Percentiles rank a stretch among this genome's conserved stretches.
Conservation (phyloP, 352 stramenopile species). For the Phytopythium chamaehyphon region DNA sequence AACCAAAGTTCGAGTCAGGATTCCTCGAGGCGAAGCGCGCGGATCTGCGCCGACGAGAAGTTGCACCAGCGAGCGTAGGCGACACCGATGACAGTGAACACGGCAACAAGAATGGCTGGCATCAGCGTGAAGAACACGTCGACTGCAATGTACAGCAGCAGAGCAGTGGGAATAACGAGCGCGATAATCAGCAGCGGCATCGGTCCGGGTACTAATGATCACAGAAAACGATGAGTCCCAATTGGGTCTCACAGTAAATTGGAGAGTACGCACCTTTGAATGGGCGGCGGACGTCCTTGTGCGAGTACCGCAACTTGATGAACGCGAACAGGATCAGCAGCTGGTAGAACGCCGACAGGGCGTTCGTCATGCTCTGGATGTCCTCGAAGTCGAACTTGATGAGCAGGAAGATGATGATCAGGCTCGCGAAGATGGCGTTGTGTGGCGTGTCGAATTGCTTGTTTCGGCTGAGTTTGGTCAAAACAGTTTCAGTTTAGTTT, state of each 20-base stretch:
- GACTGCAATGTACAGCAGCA: slow-evolving; percentile 43
- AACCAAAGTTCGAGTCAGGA: slow-evolving; percentile 7
- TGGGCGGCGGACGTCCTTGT: slow-evolving; percentile 21
- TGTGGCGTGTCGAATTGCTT: slow-evolving; percentile 48
- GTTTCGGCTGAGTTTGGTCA: slow-evolving; percentile 25
- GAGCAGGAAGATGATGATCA: slow-evolving; percentile 48
- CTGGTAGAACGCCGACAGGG: slow-evolving; percentile 83
- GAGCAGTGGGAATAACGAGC: slow-evolving; percentile 24
- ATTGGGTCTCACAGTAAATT: background rate
- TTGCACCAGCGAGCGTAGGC: slow-evolving; percentile 38
- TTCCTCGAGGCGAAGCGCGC: slow-evolving; percentile 16
- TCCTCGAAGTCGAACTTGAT: slow-evolving; percentile 66
- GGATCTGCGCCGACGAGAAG: slow-evolving; percentile 41
- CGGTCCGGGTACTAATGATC: slow-evolving; percentile 24
- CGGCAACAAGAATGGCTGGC: slow-evolving; percentile 34
- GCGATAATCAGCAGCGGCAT: slow-evolving; percentile 20
- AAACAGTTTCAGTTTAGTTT: background rate
- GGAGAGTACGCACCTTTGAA: slow-evolving; percentile 22
- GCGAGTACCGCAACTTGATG: slow-evolving; percentile 74
- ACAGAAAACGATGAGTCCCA: background rate
- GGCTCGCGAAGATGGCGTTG: slow-evolving; percentile 34
- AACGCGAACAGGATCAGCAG: slow-evolving; percentile 88
- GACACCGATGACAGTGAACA: slow-evolving; percentile 27
- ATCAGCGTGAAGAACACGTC: slow-evolving; percentile 45
- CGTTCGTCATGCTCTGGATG: slow-evolving; percentile 87